These are phyloP conservation scores for Pseudophaeomoniella oleicola DNA, from an alignment of 2,329 filamentous ascomycete species.

Conservation along the genomic window DNA sequence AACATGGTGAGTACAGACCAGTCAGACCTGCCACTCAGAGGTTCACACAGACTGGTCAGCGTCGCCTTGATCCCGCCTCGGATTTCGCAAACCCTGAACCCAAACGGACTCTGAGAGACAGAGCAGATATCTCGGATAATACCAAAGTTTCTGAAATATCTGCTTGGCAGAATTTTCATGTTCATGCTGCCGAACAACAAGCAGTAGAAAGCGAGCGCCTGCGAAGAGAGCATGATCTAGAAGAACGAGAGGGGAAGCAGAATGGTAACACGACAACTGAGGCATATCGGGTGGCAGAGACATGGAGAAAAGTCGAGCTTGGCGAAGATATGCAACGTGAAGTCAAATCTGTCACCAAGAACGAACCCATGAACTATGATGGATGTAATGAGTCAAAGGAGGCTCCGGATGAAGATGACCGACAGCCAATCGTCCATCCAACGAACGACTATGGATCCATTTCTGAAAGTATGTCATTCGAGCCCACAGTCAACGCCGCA, in stretches of 20 bases:
- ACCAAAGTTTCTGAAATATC: too few relatives aligned
- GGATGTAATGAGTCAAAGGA: slow-evolving; percentile 1
- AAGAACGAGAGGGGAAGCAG: slow-evolving; percentile 5
- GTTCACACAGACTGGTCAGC: too few relatives aligned
- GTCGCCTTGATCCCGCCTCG: too few relatives aligned
- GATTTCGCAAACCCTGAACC: too few relatives aligned
- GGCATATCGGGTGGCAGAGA: slow-evolving; percentile 17
- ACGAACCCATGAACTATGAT: background rate
- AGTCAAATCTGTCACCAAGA: background rate
- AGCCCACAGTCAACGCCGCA: background rate
- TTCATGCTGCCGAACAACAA: slow-evolving; percentile 17
- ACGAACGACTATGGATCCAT: background rate
- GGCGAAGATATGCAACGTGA: slow-evolving; percentile 7
- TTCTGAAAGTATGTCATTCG: background rate
- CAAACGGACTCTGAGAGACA: too few relatives aligned
- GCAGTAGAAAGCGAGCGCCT: slow-evolving; percentile 20
- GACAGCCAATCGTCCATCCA: background rate
- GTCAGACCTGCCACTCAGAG: slow-evolving; percentile 6
- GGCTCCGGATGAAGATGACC: background rate
- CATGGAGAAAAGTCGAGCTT: slow-evolving; percentile 23
- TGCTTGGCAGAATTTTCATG: slow-evolving; percentile 25
- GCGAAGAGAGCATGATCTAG: slow-evolving; percentile 14
- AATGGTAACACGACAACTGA: background rate
- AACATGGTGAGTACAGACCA: slow-evolving; percentile 24
- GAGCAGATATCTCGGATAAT: too few relatives aligned